Evolutionary conservation across 2,329 filamentous ascomycete species (phyloP).

Genomic region (Fusarium sp.): DNA sequence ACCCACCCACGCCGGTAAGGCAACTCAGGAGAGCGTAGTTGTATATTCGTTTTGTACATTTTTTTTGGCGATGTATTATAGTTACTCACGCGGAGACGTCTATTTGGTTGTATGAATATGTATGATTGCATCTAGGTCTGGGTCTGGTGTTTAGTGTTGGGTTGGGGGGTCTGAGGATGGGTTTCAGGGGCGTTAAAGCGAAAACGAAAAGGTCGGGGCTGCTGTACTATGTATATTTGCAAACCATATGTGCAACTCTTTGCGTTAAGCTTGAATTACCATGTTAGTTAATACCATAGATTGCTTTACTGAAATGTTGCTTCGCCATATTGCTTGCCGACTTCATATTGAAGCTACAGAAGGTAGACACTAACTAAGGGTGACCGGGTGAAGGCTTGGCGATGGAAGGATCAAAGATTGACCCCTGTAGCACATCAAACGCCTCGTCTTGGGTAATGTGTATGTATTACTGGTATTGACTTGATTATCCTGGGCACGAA

Average conservation of each 20-base stretch:
- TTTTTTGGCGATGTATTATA: constrained; percentile 14
- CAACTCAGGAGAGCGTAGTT: background rate
- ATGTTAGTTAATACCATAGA: background rate
- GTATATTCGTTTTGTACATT: constrained; percentile 22
- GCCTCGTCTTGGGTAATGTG: background rate
- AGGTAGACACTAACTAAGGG: background rate
- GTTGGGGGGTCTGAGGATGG: background rate
- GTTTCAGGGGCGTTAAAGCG: constrained; percentile 16
- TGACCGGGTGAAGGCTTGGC: constrained; percentile 27
- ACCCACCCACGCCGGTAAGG: background rate
- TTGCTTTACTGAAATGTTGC: background rate
- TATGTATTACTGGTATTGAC: background rate
- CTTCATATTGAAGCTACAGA: background rate
- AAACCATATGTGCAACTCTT: background rate
- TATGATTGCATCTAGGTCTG: constrained; percentile 27
- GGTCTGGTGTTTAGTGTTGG: constrained; percentile 23
- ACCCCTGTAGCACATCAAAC: constrained; percentile 31
- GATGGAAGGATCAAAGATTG: constrained; percentile 16
- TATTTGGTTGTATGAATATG: constrained; percentile 17
- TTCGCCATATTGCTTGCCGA: background rate
- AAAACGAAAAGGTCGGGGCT: background rate
- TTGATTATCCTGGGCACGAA: background rate
- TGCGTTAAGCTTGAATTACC: background rate
- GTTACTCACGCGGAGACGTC: background rate
- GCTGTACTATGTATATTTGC: background rate